These are phyloP conservation scores for Calocera cornea DNA, from an alignment of 768 basidiomycete genomes.

Conservation along the genomic window DNA sequence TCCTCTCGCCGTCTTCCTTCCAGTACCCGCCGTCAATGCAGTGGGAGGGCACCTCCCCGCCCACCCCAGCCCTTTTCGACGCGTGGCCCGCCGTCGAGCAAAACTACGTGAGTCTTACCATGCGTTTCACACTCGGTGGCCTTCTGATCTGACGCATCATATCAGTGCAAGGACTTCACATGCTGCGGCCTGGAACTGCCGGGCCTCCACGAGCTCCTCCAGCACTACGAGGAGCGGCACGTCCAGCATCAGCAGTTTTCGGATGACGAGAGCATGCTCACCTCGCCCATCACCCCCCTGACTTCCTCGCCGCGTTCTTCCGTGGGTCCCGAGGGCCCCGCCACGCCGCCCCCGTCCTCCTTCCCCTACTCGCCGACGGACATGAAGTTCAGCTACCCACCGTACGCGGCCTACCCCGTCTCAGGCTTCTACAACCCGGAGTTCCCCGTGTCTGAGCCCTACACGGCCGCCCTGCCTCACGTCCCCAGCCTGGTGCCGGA, in stretches of 20 bases:
- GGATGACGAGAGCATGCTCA: background rate
- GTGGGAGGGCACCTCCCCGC: constrained; percentile 1
- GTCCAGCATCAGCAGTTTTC: constrained; percentile 16
- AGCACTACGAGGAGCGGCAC: constrained; percentile 37
- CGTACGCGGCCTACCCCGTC: background rate
- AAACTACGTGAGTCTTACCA: constrained; percentile 3
- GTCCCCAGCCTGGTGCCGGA: constrained; percentile 4
- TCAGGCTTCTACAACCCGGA: background rate
- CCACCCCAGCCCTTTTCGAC: background rate
- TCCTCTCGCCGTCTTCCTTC: background rate
- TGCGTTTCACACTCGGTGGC: background rate
- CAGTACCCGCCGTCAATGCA: background rate
- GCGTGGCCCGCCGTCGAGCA: background rate
- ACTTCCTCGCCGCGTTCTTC: background rate
- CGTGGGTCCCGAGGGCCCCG: background rate
- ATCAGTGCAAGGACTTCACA: constrained; percentile 26
- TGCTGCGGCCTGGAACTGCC: constrained; percentile 36
- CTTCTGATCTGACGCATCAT: background rate
- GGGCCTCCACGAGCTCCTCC: constrained; percentile 38
- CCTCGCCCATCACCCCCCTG: background rate
- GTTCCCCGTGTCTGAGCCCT: background rate
- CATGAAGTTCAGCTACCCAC: background rate
- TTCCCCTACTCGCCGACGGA: background rate
- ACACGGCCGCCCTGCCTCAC: background rate
- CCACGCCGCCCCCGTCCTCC: background rate